Base-by-base conservation (phyloP, 805 yeast genomes). In the Jamesozyma jinghongensis region DNA sequence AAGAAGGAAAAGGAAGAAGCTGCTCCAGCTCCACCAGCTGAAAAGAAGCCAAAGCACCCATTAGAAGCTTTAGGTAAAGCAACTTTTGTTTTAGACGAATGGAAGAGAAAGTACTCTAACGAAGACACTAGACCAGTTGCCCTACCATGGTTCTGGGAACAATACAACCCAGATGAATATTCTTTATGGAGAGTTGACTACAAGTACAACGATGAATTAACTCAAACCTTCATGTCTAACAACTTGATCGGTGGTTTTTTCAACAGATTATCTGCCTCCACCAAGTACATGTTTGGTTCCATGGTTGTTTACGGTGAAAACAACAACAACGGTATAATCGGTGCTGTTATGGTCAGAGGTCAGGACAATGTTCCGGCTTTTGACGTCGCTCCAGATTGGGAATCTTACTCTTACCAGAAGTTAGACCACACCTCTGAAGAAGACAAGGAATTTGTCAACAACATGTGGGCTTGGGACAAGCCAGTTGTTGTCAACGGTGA, bases 331-430 rank as follows among this genome's bases (percentile, higher is more conserved):
- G 97, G 97, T 74, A 88, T 90, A 65, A 71, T 85, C 56, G 97
- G 95, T 74, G 94, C 82, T 63, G 81, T 90, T 76, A 69, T 92
- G 62, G 81, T 90, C 62, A 87, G 97, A 74, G 98, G 98, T 59
- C 85, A 90, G 69, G 95, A 90, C 48, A 70, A 57, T 63, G 75
- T 56, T 43, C 95, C 97, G 66, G 98, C 96, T 49, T 86, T 90
- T 62, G 84, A 90, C 52, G 97, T 92, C 67, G 98, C 97, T 62
- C 97, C 98, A 68, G 98, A 92, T 72, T 87, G 95, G 94, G 97
- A 90, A 73, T 85, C 96, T 37, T 90, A 85, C 73, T 62, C 65
- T 45, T 86, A 76, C 83, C 70, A 77, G 63, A 80, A 85, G 73
- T 74, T 90, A 61, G 97, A 90, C 64, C 75, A 81, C 47, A 57